Evolutionary conservation across 2,329 filamentous ascomycete species (phyloP).

Genomic region (Calonectria multiphialidica): DNA sequence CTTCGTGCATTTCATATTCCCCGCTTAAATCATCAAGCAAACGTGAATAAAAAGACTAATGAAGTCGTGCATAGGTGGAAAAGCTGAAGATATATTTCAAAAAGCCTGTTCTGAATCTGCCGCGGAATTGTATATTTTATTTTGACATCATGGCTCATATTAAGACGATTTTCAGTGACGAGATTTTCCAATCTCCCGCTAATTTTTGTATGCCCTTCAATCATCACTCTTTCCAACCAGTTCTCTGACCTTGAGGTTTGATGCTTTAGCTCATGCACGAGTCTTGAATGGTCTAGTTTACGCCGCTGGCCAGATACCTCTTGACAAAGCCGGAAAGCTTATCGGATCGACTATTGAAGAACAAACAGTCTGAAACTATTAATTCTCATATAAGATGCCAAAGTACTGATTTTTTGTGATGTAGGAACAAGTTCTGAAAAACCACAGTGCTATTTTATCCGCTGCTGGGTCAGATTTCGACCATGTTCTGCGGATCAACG

Average conservation of each 20-base stretch:
- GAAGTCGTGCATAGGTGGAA: no score
- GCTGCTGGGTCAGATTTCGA: background rate
- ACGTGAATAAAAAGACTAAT: no score
- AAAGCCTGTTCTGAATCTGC: background rate
- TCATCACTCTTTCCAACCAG: no score
- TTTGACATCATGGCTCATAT: background rate
- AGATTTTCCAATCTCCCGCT: background rate
- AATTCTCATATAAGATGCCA: background rate
- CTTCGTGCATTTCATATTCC: no score
- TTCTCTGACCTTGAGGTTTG: background rate
- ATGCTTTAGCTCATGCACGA: background rate
- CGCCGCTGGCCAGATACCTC: background rate
- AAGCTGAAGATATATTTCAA: no score
- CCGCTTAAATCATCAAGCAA: no score
- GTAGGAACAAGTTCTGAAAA: background rate
- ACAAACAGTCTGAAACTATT: background rate
- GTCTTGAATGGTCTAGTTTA: background rate
- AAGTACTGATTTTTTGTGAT: background rate
- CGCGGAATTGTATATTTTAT: background rate
- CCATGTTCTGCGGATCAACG: background rate
- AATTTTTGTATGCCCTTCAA: background rate
- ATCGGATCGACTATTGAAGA: background rate
- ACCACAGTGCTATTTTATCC: background rate
- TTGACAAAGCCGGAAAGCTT: background rate
- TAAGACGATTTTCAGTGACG: background rate